phyloP scores from a whole-genome alignment of 2,329 filamentous ascomycete species.

The Colletotrichum sp. region DNA sequence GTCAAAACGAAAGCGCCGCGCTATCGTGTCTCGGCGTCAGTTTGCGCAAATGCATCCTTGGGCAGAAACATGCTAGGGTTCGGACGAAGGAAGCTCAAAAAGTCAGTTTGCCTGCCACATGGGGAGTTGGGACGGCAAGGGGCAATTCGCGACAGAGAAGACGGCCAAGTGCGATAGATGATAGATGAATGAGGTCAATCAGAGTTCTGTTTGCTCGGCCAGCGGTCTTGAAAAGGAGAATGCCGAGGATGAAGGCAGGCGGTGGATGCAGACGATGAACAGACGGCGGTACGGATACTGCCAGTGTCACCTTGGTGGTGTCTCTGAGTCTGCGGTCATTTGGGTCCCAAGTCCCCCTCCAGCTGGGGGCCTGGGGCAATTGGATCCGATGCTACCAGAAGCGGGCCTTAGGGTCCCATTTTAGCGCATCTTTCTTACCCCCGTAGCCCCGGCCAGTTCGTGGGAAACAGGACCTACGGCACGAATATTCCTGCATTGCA shows the following conservation, averaged over 20 bases:
- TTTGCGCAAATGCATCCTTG: not conserved
- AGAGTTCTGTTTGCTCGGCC: not conserved
- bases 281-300: not conserved
- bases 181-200: not conserved
- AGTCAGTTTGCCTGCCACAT: not conserved
- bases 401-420: not conserved
- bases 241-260: not conserved
- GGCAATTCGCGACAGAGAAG: not conserved
- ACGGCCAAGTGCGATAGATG: not conserved
- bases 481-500: not conserved
- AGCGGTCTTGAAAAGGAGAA: slow-evolving; percentile 2
- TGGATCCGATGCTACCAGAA: not conserved
- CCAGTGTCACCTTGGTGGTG: slow-evolving; percentile 2
- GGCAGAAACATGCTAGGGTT: not conserved
- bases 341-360: not conserved
- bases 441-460: not conserved
- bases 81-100: not conserved
- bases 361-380: not conserved
- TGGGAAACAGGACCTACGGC: slow-evolving; percentile 1
- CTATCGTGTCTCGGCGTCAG: slow-evolving; percentile 9
- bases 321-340: not conserved
- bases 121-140: not conserved
- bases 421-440: not conserved
- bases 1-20: slow-evolving; percentile 6
- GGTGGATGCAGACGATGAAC: not conserved